Conservation (phyloP, 2,329 filamentous ascomycete genomes). For the Neophaeococcomyces mojaviensis region DNA sequence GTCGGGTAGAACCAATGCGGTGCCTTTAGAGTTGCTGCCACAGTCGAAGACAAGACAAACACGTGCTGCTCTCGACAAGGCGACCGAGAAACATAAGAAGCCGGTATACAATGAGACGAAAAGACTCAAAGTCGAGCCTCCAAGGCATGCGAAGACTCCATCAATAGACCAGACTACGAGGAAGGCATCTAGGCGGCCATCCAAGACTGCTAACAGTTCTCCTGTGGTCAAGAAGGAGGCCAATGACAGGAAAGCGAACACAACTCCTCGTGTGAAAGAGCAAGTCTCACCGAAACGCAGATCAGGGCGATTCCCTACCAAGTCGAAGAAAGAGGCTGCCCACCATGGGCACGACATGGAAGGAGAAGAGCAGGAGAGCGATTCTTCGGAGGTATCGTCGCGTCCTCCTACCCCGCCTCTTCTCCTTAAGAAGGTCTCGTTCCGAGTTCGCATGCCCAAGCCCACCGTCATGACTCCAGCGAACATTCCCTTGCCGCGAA, state of each 20-base stretch:
- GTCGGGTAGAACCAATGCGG: slow-evolving; percentile 50
- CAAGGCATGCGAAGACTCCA: slow-evolving; percentile 6
- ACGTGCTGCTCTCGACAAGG: slow-evolving; percentile 30
- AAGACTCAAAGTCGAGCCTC: slow-evolving; percentile 14
- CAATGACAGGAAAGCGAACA: neutral
- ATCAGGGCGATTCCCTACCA: neutral
- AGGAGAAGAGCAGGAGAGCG: slow-evolving; percentile 6
- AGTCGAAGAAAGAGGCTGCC: neutral
- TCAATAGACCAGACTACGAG: slow-evolving; percentile 2
- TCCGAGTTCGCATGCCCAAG: slow-evolving; percentile 46
- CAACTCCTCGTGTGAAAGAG: neutral
- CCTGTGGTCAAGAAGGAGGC: slow-evolving; percentile 4
- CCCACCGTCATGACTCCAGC: slow-evolving; percentile 45
- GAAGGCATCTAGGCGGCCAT: slow-evolving; percentile 9
- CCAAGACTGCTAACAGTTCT: slow-evolving; percentile 8
- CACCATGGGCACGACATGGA: slow-evolving; percentile 1
- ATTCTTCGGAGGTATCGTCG: neutral
- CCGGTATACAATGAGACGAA: slow-evolving; percentile 27
- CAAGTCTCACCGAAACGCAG: neutral
- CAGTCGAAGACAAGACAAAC: slow-evolving; percentile 42
- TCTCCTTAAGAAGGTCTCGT: slow-evolving; percentile 31
- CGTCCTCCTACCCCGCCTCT: slow-evolving; percentile 11
- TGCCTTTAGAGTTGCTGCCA: slow-evolving; percentile 42
- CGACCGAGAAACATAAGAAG: slow-evolving; percentile 17
- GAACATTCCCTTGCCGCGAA: slow-evolving; percentile 39